These are phyloP conservation scores for Fusarium temperatum DNA, from an alignment of 2,329 filamentous ascomycete species.

Conservation along the genomic window DNA sequence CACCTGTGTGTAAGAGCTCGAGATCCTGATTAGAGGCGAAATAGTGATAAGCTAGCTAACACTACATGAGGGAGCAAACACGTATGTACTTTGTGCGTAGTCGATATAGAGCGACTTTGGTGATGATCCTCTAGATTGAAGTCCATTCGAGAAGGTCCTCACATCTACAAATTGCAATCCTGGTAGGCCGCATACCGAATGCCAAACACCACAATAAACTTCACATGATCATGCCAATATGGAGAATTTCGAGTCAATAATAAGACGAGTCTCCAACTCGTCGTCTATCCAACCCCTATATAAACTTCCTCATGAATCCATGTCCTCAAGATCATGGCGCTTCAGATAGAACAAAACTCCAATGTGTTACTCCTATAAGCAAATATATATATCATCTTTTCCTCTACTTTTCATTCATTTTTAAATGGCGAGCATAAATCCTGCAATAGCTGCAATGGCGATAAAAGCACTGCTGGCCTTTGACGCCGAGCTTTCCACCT, in stretches of 20 bases:
- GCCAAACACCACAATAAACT: not conserved
- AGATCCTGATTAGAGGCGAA: not conserved
- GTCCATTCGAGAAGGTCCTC: not conserved
- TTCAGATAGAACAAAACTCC: constrained; percentile 28
- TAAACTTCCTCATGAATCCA: constrained; percentile 16
- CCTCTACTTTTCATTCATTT: not conserved
- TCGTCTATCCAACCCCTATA: constrained; percentile 20
- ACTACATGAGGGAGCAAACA: not conserved
- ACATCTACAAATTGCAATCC: not conserved
- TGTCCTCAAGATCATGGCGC: constrained; percentile 16
- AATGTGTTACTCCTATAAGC: not conserved
- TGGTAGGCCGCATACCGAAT: not conserved
- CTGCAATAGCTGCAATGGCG: constrained; percentile 25
- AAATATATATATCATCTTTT: not conserved
- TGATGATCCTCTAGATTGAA: not conserved
- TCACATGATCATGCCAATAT: not conserved
- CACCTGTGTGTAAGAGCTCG: not conserved
- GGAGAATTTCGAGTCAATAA: constrained; percentile 5
- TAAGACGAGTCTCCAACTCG: constrained; percentile 13
- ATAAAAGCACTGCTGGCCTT: constrained; percentile 27
- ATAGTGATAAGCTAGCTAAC: fast-evolving
- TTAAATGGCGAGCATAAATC: constrained; percentile 33
- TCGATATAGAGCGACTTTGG: not conserved
- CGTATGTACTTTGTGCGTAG: not conserved
- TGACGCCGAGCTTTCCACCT: constrained; percentile 36